Evolutionary conservation across 83 land plant species (phyloP).

Genomic region (Picea abies): DNA sequence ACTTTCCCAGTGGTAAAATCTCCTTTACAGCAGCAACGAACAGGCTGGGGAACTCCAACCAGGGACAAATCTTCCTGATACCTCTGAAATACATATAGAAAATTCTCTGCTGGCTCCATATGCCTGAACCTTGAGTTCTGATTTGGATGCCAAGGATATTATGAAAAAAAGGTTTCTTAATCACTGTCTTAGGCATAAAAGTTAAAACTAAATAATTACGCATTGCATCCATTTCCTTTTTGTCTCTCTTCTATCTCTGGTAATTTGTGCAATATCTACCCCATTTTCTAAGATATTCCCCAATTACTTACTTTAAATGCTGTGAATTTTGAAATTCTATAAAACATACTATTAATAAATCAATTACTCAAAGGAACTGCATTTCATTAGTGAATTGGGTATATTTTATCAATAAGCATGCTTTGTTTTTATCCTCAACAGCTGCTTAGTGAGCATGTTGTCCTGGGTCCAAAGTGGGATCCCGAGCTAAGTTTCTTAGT

Average conservation of each 20-base stretch:
- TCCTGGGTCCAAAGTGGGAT: too few species aligned
- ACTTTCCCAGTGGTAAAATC: too few species aligned
- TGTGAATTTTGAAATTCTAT: not conserved
- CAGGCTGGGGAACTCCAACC: too few species aligned
- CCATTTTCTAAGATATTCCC: conserved; percentile 1
- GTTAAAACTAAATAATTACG: not conserved
- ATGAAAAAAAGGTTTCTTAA: too few species aligned
- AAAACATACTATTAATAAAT: not conserved
- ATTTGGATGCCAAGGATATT: not conserved
- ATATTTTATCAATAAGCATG: not conserved
- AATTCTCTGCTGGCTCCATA: too few species aligned
- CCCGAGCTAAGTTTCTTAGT: too few species aligned
- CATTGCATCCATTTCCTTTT: not conserved
- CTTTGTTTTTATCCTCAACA: too few species aligned
- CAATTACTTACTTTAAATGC: not conserved
- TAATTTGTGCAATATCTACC: not conserved
- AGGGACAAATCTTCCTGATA: too few species aligned
- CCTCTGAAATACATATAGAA: too few species aligned
- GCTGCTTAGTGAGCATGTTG: too few species aligned
- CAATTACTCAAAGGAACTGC: not conserved
- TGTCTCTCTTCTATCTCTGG: not conserved
- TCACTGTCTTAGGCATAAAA: not conserved
- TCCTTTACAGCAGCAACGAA: too few species aligned
- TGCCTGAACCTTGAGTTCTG: too few species aligned
- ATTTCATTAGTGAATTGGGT: not conserved